Evolutionary conservation across 2,329 filamentous ascomycete genomes (phyloP).

Genomic region (Claviceps fusiformis): DNA sequence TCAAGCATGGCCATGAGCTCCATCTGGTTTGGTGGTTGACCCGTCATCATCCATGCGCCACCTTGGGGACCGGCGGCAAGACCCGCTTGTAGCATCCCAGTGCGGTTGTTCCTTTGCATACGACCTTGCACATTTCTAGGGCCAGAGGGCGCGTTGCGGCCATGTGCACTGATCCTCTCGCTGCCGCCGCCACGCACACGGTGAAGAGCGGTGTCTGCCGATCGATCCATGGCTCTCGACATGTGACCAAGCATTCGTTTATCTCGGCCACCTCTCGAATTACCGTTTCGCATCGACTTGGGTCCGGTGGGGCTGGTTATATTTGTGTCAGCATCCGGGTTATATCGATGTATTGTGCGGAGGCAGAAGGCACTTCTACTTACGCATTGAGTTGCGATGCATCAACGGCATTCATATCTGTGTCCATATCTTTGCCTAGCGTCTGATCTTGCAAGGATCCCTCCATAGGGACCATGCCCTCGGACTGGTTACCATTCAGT

Average conservation of each 20-base stretch:
- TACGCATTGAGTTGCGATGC: conserved; percentile 43
- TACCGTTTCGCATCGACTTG: conserved; percentile 79
- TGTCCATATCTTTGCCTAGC: conserved; percentile 41
- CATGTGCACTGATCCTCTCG: conserved; percentile 71
- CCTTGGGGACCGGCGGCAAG: conserved; percentile 24
- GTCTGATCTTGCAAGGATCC: conserved; percentile 22
- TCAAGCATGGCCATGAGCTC: conserved; percentile 65
- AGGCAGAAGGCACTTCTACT: conserved; percentile 17
- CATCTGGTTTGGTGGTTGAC: conserved; percentile 34
- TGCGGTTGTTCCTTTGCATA: conserved; percentile 32
- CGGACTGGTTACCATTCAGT: conserved; percentile 36
- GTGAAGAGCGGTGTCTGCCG: conserved; percentile 62
- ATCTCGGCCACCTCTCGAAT: conserved; percentile 46
- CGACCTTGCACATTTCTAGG: conserved; percentile 44
- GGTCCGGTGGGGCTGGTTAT: conserved; percentile 71
- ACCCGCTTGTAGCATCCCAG: conserved; percentile 36
- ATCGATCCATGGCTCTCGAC: conserved; percentile 68
- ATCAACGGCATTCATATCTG: conserved; percentile 55
- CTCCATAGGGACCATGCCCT: conserved; percentile 14
- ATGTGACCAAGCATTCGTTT: conserved; percentile 79
- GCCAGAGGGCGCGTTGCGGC: conserved; percentile 56
- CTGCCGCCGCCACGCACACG: conserved; percentile 61
- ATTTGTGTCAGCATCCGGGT: not conserved
- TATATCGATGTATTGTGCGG: not conserved
- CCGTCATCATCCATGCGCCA: conserved; percentile 35